Base-by-base conservation (phyloP, 2,329 filamentous ascomycete species). In the Phialophora macrospora region DNA sequence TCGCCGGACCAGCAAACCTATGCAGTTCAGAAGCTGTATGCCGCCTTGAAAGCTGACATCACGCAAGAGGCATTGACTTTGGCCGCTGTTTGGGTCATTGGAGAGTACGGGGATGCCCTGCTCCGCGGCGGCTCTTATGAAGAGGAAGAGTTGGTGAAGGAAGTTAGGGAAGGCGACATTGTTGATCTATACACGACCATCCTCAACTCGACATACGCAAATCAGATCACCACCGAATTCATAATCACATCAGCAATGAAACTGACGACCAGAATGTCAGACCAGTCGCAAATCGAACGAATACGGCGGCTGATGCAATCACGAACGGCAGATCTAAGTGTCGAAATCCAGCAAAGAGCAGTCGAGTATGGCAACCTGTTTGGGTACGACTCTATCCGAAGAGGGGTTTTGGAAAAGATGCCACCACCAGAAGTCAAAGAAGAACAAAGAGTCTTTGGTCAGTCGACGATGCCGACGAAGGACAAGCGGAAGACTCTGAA, bases 291-390 rank as follows among this genome's bases (percentile, higher is more conserved):
- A 77, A 82, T 97, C 44, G 93, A 97, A 75, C 88, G 93, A 65
- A 83, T 98, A 51, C 88, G 93, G 66, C 86, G 91, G 38, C 83
- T 98, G 64, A 83, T 99, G 48, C 86, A 90, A 69, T 84, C 83
- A 68, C 87, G 96, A 74, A 90, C 94, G 68, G 90, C 92, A 8
- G 96, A 95, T 76, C 83, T 99, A 60, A 94, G 96, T 74, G 90
- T 98, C 28, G 95, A 99, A 77, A 90, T 98, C 26, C 96, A 99
- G 77, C 95, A 99, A 78, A 88, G 95, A 76, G 91, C 94, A 4
- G 93, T 97, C 22, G 95, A 99, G 77, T 99, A 98, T 74, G 87
- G 89, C 65, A 98, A 98, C 74, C 83, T 99, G n/a, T 98, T 99
- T 74, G 87, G 87, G 0, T 92, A 92, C 73, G 93, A 99, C 72